These are phyloP conservation scores for Phoenix roebelenii DNA, from an alignment of 176 grass and related monocot species.

Conservation along the genomic window DNA sequence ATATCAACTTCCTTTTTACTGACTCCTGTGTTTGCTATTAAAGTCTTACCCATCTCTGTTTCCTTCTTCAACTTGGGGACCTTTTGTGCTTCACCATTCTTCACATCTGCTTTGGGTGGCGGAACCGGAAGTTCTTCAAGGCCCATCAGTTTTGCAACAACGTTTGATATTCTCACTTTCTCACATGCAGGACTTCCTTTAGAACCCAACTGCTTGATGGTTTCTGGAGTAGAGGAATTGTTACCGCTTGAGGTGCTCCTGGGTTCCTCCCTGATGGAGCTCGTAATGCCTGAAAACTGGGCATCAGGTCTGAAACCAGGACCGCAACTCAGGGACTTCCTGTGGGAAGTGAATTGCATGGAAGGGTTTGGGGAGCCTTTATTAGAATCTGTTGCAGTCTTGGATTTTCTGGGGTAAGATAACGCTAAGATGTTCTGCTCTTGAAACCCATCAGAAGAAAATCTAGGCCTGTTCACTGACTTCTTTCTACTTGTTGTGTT, in stretches of 20 bases:
- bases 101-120: conserved; percentile 10
- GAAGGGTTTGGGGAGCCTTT: conserved; percentile 23
- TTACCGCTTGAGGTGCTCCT: neutral
- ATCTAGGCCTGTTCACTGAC: neutral
- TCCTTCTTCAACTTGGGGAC: conserved; percentile 38
- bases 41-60: conserved; percentile 14
- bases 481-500: conserved; percentile 17
- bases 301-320: conserved; percentile 11
- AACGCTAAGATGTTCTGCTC: neutral
- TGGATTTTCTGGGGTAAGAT: conserved; percentile 2
- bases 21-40: conserved; percentile 8
- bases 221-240: conserved; percentile 1
- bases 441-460: conserved; percentile 14
- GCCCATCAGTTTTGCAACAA: conserved; percentile 94
- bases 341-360: conserved; percentile 35
- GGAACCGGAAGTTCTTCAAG: conserved; percentile 79
- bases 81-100: conserved; percentile 31
- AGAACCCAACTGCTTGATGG: conserved; percentile 13
- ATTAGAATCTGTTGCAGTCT: conserved; percentile 7
- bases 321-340: conserved; percentile 23
- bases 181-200: conserved; percentile 19
- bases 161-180: conserved; percentile 62
- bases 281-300: conserved; percentile 1
- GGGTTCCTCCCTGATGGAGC: neutral
- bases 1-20: conserved; percentile 16